These are phyloP conservation scores for Trypanosoma cruzi DNA, from an alignment of 208 protist species.

Conservation along the genomic window DNA sequence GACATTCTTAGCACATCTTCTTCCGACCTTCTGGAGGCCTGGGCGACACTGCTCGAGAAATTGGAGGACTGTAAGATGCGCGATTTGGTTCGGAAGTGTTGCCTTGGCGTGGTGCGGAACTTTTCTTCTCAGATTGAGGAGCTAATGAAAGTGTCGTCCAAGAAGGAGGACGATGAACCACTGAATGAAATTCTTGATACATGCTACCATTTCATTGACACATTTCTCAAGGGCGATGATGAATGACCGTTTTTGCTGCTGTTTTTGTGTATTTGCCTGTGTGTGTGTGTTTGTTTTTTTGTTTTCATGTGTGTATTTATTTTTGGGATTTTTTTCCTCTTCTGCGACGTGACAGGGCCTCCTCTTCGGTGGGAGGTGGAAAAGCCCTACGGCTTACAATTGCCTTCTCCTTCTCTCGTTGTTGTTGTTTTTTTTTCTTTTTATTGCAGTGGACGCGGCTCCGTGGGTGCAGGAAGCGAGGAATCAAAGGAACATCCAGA, in stretches of 20 bases:
- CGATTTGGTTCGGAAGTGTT: constrained; percentile 68
- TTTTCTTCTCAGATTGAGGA: constrained; percentile 77
- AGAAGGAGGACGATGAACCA: constrained; percentile 76
- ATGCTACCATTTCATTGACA: constrained; percentile 83
- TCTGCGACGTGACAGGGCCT: too few species aligned
- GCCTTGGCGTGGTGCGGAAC: constrained; percentile 51
- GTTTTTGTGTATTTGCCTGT: neutral
- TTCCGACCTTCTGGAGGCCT: constrained; percentile 72
- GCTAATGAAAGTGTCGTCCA: constrained; percentile 68
- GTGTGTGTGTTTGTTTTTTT: constrained; percentile 4
- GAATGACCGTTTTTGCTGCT: neutral
- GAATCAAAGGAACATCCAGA: neutral
- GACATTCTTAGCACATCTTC: constrained; percentile 70
- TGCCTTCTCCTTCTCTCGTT: neutral
- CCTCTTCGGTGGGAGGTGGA: neutral
- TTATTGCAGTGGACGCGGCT: constrained; percentile 1
- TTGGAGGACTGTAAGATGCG: constrained; percentile 47
- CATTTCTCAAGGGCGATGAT: constrained; percentile 24
- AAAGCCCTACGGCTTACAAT: neutral
- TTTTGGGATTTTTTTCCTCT: neutral
- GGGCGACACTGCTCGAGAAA: constrained; percentile 59
- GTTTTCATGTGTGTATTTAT: constrained; percentile 8
- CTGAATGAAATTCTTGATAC: constrained; percentile 88
- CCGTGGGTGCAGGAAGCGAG: neutral
- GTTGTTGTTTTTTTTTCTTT: neutral